Evolutionary conservation across 805 yeast genomes (phyloP).

Genomic region (Isabelozyma gotoi): DNA sequence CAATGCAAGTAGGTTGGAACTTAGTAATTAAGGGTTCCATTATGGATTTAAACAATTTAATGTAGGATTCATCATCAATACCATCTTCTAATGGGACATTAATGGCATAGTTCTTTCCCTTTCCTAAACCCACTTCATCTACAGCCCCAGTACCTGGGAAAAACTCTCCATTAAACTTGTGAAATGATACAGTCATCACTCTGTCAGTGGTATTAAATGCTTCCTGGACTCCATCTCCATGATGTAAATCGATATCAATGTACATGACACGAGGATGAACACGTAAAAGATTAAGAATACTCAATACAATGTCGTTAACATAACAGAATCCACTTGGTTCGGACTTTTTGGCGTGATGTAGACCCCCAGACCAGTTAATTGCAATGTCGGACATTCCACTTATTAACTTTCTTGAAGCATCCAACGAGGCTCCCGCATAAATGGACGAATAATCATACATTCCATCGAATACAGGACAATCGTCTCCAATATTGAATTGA

Average conservation of each 20-base stretch:
- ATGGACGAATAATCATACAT: constrained; percentile 86
- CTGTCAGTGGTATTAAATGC: constrained; percentile 94
- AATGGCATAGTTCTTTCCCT: constrained; percentile 83
- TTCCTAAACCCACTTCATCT: constrained; percentile 85
- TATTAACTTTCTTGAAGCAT: constrained; percentile 83
- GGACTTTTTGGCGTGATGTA: constrained; percentile 93
- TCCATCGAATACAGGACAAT: constrained; percentile 94
- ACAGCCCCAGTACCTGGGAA: constrained; percentile 97
- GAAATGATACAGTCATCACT: constrained; percentile 95
- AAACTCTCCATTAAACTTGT: constrained; percentile 89
- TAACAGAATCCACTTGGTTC: constrained; percentile 97
- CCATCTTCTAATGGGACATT: constrained; percentile 95
- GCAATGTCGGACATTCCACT: constrained; percentile 91
- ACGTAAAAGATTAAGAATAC: constrained; percentile 78
- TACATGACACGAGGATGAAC: constrained; percentile 92
- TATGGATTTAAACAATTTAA: constrained; percentile 72
- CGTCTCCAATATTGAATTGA: constrained; percentile 86
- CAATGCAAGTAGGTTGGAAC: constrained; percentile 91
- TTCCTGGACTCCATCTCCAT: constrained; percentile 98
- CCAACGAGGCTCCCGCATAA: constrained; percentile 91
- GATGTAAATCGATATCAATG: constrained; percentile 93
- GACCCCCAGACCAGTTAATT: constrained; percentile 94
- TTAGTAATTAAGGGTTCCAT: constrained; percentile 88
- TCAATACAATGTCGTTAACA: constrained; percentile 88
- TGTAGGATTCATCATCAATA: constrained; percentile 87